Evolutionary conservation across 371 early-diverging fungal species (phyloP).

Genomic region (Circinella umbellata): DNA sequence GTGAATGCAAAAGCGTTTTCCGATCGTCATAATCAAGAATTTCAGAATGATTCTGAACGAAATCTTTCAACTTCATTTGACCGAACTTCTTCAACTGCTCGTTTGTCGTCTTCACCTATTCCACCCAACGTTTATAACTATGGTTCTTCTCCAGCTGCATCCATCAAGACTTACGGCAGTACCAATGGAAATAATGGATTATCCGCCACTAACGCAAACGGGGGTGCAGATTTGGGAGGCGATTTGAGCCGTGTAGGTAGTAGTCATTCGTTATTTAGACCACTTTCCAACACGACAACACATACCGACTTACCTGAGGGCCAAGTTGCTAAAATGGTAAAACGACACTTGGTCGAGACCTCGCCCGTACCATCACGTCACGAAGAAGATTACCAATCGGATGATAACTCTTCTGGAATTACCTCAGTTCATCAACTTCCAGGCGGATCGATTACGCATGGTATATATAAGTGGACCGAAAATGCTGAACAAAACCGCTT

Average conservation of each 20-base stretch:
- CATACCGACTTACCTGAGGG: slow-evolving; percentile 45
- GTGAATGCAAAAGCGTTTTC: slow-evolving; percentile 45
- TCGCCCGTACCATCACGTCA: slow-evolving; percentile 30
- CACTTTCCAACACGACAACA: slow-evolving; percentile 29
- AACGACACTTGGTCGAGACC: slow-evolving; percentile 43
- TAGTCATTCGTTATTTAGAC: slow-evolving; percentile 15
- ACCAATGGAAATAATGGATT: slow-evolving; percentile 1
- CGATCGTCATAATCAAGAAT: slow-evolving; percentile 22
- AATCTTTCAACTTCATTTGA: slow-evolving; percentile 32
- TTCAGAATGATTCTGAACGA: neutral
- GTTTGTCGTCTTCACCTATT: slow-evolving; percentile 38
- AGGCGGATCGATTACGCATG: slow-evolving; percentile 57
- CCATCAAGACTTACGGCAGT: slow-evolving; percentile 29
- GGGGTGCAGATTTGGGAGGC: neutral
- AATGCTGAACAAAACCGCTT: slow-evolving; percentile 35
- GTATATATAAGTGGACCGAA: slow-evolving; percentile 66
- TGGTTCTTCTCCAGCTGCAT: slow-evolving; percentile 39
- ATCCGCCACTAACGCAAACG: neutral
- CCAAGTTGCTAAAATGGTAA: slow-evolving; percentile 48
- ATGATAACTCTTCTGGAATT: slow-evolving; percentile 15
- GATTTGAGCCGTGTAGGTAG: slow-evolving; percentile 14
- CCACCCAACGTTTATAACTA: slow-evolving; percentile 19
- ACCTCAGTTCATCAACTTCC: slow-evolving; percentile 45
- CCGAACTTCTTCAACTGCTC: slow-evolving; percentile 37
- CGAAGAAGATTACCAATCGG: slow-evolving; percentile 15